phyloP scores from a whole-genome alignment of 768 basidiomycete species.

The Mycena alexandri region DNA sequence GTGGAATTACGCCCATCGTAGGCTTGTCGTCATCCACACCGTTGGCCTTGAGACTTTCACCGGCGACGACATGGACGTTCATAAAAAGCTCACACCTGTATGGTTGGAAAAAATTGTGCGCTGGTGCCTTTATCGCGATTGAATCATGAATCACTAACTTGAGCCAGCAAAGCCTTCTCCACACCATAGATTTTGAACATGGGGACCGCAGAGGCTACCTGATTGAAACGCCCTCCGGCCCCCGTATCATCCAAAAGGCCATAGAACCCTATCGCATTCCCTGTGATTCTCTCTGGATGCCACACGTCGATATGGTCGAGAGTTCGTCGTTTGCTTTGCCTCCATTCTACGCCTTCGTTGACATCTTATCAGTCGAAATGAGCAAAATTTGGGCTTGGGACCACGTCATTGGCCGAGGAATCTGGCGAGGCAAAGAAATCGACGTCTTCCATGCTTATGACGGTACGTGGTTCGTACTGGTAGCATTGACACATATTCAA shows the following conservation, averaged over 20 bases:
- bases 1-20: constrained; percentile 17
- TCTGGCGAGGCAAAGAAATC: constrained; percentile 26
- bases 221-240: constrained; percentile 6
- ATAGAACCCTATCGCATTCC: constrained; percentile 8
- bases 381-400: neutral
- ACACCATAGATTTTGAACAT: constrained; percentile 24
- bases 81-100: neutral
- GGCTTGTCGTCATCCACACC: constrained; percentile 1
- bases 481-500: neutral
- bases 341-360: no score
- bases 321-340: no score
- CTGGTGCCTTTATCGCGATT: neutral
- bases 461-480: constrained; percentile 2
- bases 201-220: constrained; percentile 16
- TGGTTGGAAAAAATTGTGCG: constrained; percentile 24
- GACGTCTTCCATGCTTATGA: constrained; percentile 12
- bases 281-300: constrained; percentile 28
- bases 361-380: constrained; percentile 1
- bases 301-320: constrained; percentile 22
- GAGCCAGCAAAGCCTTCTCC: constrained; percentile 15
- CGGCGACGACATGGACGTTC: neutral
- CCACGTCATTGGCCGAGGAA: neutral
- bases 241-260: constrained; percentile 26
- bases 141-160: neutral
- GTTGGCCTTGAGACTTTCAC: neutral